Base-by-base conservation (phyloP, 202 grass and related monocot genomes). In the Eragrostis tef region DNA sequence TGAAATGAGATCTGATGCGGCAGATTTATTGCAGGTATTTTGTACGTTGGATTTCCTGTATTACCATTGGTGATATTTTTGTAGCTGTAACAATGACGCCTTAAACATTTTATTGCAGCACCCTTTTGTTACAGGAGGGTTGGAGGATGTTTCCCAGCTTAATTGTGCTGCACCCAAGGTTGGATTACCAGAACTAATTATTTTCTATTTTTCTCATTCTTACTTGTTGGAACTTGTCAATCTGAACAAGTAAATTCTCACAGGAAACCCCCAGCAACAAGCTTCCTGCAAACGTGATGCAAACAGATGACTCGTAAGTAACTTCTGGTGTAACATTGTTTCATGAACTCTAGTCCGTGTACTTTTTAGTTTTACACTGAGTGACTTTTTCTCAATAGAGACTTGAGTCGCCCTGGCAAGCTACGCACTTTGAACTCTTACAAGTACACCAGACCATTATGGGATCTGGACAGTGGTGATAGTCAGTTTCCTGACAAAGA, bases 71-170 rank as follows among this genome's bases (percentile, higher is more conserved):
- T 67, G 17, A 7, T 7, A 61, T 31, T 60, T 59, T 39, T 34
- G 17, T 81, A 14, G 31, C 21, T 62, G 26, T 74, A 86, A 56
- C 1, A 19, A 79, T 84, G 61, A 88, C 2, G 0, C 54, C 2
- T 56, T 64, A 34, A 41, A 58, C 31, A 6, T 66, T 80, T 86
- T 67, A 26, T 73, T 77, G 53, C 94, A 97, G 94, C 94, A 97
- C 74, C 85, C 92, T 41, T 97, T 97, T 77, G 86, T 97, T 83
- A 91, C 89, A 73, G 86, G 88, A 87, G 80, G 78, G 70, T 71
- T 84, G 71, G 86, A 89, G 50, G 86, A 90, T 82, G 34, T 71
- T 51, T 87, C 85, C 57, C 87, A 87, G 75, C 76, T 86, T 66
- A 81, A 83, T 85, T 73, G 63, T 75, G 66, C 72, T 71, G 42